Percentiles rank a stretch among this genome's conserved stretches.
Conservation (phyloP, 2,329 filamentous ascomycete species). For the Aspergillus chevalieri region DNA sequence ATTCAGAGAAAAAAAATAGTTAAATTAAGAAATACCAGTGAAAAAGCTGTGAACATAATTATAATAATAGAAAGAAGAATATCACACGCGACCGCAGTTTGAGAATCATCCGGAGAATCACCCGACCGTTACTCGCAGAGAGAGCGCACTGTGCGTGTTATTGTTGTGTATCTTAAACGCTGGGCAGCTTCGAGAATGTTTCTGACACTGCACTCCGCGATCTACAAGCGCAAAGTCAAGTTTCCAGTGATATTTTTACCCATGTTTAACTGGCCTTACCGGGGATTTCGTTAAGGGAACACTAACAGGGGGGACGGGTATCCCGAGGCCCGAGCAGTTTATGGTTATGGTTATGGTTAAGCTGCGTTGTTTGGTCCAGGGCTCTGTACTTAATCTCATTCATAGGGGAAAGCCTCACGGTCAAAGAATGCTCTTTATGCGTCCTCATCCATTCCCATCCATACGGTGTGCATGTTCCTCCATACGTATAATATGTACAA, state of each 20-base stretch:
- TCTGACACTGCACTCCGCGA: background rate
- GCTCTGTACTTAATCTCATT: background rate
- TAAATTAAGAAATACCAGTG: no score
- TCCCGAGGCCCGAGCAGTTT: background rate
- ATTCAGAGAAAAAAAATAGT: background rate
- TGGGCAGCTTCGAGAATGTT: background rate
- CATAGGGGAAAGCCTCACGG: background rate
- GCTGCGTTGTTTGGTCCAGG: background rate
- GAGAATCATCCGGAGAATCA: background rate
- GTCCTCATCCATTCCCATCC: no score
- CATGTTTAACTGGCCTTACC: background rate
- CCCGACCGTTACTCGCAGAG: background rate
- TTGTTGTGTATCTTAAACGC: no score
- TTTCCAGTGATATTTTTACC: background rate
- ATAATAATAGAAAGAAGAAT: no score
- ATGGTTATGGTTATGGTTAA: no score
- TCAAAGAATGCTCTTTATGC: no score
- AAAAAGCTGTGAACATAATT: no score
- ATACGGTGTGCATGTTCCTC: no score
- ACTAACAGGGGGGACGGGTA: background rate
- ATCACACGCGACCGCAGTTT: no score
- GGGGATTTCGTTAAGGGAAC: background rate
- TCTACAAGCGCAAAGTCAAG: background rate
- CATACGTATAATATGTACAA: no score
- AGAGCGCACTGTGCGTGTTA: no score